Percentiles rank a stretch among this genome's conserved stretches.
Conservation (phyloP, 2,329 filamentous ascomycete species). For the Fusarium devonianum region DNA sequence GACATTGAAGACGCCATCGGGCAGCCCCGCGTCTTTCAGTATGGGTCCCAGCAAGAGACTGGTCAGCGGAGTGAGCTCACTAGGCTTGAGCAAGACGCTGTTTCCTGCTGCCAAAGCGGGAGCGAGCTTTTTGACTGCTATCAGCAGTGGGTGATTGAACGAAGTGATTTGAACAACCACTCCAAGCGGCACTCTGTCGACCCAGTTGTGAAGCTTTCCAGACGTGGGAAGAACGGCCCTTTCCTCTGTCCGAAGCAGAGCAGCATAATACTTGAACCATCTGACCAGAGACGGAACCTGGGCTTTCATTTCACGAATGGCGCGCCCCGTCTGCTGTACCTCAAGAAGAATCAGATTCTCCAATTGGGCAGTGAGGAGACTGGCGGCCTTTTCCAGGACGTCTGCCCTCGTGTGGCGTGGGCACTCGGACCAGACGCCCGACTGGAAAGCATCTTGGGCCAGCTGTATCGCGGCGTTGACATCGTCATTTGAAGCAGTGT, state of each 20-base stretch:
- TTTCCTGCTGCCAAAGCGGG: constrained; percentile 87
- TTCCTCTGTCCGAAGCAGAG: constrained; percentile 71
- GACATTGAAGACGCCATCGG: constrained; percentile 85
- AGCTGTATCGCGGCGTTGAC: constrained; percentile 40
- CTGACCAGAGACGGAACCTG: constrained; percentile 71
- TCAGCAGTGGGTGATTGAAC: constrained; percentile 93
- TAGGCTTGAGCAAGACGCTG: constrained; percentile 91
- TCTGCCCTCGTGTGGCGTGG: constrained; percentile 66
- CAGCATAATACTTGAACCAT: constrained; percentile 77
- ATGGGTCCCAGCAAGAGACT: constrained; percentile 77
- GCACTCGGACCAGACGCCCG: constrained; percentile 69
- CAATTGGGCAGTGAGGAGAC: constrained; percentile 60
- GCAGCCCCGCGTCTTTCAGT: constrained; percentile 80
- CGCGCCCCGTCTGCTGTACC: constrained; percentile 72
- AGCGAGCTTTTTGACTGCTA: constrained; percentile 88
- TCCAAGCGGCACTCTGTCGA: constrained; percentile 69
- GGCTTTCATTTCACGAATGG: constrained; percentile 73
- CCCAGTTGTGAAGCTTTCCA: constrained; percentile 65
- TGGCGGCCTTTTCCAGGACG: constrained; percentile 67
- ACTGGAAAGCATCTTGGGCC: constrained; percentile 71
- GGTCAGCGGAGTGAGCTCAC: constrained; percentile 86
- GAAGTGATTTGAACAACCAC: constrained; percentile 88
- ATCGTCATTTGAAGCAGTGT: constrained; percentile 42
- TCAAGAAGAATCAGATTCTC: constrained; percentile 67
- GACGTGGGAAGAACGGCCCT: constrained; percentile 69